Evolutionary conservation across 495 filamentous ascomycete species (phyloP), one percentile per base, ranked within the genome.

Genomic region (Sporormia fimetaria): DNA sequence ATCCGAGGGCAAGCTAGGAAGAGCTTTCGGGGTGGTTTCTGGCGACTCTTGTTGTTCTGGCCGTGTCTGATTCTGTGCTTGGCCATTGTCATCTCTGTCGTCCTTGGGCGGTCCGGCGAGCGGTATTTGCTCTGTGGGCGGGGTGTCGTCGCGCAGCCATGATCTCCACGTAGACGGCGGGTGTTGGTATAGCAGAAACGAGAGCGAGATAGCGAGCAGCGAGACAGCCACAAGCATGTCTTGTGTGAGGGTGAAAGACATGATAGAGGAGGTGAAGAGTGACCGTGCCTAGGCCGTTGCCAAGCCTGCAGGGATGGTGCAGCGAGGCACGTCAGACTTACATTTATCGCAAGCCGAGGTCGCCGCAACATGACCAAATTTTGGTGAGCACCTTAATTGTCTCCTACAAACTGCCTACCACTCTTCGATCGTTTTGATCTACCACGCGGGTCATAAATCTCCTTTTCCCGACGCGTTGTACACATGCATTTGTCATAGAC

Each of bases 131-230:
- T 27, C 20, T 42, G n/a, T 50, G 56, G 33, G 47, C 10, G 12
- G 49, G 24, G 43, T 42, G 21, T 16, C 10, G 18, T 1, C 36
- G 6, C 2, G 40, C 14, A 14, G 18, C 29, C 4, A 17, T 10
- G 7, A 21, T 6, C 21, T 36, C 33, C 62, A 61, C 32, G 66
- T 42, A 46, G 61, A 62, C 6, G 64, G 58, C 21, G 66, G 68
- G 44, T 62, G 64, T 36, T 61, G 60, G 40, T 72, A 67, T 37
- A 65, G 60, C 37, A 73, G 52, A 33, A 69, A 63, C 10, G 74
- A 59, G 24, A 74, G 40, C 0, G 72, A 72, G 14, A 67, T 71
- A 40, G 74, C 53, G 44, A 76, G 58, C 15, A 75, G 52, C 4
- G 71, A 70, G 36, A 74, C 51, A 37, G 69, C 72, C 15, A 77